These are phyloP conservation scores for Periconia macrospinosa DNA, from an alignment of 2,329 filamentous ascomycete genomes.

Conservation along the genomic window DNA sequence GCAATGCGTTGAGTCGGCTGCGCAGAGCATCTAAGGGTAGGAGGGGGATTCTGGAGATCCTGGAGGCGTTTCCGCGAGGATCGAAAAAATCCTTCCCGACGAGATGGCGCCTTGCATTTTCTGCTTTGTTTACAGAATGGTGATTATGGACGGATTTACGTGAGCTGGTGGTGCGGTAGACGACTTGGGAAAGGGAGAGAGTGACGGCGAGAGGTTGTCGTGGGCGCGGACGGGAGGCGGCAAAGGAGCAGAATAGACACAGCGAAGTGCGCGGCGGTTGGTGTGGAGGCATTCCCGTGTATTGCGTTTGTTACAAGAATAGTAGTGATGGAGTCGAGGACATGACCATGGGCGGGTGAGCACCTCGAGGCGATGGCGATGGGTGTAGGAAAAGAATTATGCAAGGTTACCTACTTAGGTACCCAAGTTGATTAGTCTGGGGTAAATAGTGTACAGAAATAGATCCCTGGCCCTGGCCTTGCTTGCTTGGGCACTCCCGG, in stretches of 20 bases:
- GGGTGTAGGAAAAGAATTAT: background rate
- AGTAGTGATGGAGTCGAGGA: background rate
- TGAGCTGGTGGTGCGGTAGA: slow-evolving; percentile 8
- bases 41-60: no score
- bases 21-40: slow-evolving; percentile 4
- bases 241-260: slow-evolving; percentile 47
- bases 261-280: slow-evolving; percentile 31
- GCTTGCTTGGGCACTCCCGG: background rate
- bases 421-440: no score
- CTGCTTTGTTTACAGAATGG: background rate
- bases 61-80: no score
- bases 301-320: background rate
- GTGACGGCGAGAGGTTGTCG: slow-evolving; percentile 35
- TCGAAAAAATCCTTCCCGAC: background rate
- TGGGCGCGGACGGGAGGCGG: slow-evolving; percentile 21
- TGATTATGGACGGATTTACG: background rate
- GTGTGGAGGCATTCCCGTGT: slow-evolving; percentile 29
- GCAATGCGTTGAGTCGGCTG: slow-evolving; percentile 16
- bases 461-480: background rate
- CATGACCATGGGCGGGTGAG: background rate
- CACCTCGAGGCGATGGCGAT: background rate
- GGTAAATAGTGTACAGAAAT: no score
- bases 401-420: background rate
- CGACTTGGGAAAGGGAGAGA: slow-evolving; percentile 28
- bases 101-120: background rate